Evolutionary conservation across 108 stramenopile genomes (phyloP), one percentile per base, ranked within the genome.

Genomic region (Fragilaria crotonensis): DNA sequence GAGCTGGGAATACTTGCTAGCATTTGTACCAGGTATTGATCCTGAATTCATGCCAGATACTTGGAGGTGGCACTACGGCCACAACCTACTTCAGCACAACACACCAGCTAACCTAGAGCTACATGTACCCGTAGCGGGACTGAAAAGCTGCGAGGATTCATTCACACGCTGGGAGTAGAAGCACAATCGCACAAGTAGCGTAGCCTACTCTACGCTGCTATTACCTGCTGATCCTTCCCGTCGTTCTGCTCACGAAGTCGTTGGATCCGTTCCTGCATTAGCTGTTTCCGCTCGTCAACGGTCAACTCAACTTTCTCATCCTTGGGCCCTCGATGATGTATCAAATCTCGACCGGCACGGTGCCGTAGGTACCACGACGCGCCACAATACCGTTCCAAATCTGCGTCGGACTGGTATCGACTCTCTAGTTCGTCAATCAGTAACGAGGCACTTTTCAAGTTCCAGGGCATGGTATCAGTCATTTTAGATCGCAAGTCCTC

Each of bases 351-450:
- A 73, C 62, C 4, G 45, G 23, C 26, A 65, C 28, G 26, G 63
- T 93, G 91, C 17, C 91, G 73, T 17, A 87, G 80, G 65, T 93
- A 93, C 91, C 91, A 93, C 45, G 74, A 77, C 19, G 78, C 63
- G 14, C 70, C 54, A n/a, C n/a, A n/a, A n/a, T n/a, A n/a, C n/a
- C n/a, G n/a, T n/a, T n/a, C n/a, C n/a, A n/a, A n/a, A n/a, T n/a
- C n/a, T n/a, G n/a, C n/a, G n/a, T n/a, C n/a, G 2, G 62, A 57
- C n/a, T 57, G 52, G 53, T 85, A 87, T 23, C 85, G 78, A 0
- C 29, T 30, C 52, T 79, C 64, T 31, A 92, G 52, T 14, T 76
- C 58, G 5, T 72, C 68, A 27, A 92, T 45, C 21, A 92, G 66
- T 2, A 52, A 68, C 54, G 56, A 55, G 9, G 85, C 76, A 44